Percentiles rank a stretch among this genome's conserved stretches.
Evolutionary conservation across 345 rosid species (phyloP).

Genomic region (Rubroshorea leprosula): DNA sequence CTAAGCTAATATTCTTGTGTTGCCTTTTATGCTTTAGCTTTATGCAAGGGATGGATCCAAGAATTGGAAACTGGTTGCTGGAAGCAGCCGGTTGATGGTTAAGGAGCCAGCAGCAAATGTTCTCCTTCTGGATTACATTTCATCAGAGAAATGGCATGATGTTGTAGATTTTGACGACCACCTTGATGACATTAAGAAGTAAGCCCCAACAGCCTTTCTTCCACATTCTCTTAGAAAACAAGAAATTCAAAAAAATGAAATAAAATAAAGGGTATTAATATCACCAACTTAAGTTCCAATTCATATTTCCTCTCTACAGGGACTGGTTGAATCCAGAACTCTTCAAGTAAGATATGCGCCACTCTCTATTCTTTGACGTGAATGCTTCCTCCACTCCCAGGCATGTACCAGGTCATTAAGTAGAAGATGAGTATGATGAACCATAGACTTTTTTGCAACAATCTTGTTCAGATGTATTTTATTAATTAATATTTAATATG

Average conservation of each 20-base stretch:
- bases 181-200: conserved; percentile 87
- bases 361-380: neutral
- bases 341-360: conserved; percentile 44
- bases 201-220: conserved; percentile 18
- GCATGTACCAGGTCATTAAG: no score
- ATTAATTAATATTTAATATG: no score
- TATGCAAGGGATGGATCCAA: conserved; percentile 78
- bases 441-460: no score
- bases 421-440: no score
- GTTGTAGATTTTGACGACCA: conserved; percentile 88
- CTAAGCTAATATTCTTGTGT: neutral
- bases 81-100: conserved; percentile 50
- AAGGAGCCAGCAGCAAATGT: conserved; percentile 85
- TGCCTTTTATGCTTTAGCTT: conserved; percentile 40
- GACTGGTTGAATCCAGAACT: conserved; percentile 91
- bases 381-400: no score
- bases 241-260: neutral
- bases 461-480: no score
- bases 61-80: conserved; percentile 76
- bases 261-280: neutral
- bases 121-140: conserved; percentile 61
- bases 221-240: neutral
- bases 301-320: conserved; percentile 41
- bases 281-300: conserved; percentile 1
- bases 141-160: conserved; percentile 75